Conservation (phyloP, 2,329 filamentous ascomycete genomes). For the Tolypocladium nubicola region DNA sequence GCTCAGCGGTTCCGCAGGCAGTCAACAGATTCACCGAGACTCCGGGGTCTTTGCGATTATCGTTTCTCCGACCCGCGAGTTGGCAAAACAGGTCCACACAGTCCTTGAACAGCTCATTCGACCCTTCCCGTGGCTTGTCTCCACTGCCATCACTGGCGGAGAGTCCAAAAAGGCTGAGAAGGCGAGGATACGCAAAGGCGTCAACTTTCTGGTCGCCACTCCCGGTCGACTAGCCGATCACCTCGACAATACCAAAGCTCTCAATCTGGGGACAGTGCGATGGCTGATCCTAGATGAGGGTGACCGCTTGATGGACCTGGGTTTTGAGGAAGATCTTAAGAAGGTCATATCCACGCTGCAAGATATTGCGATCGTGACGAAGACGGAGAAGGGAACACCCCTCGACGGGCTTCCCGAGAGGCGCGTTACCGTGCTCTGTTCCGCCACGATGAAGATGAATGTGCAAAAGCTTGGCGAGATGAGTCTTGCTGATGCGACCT, state of each 20-base stretch:
- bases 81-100: slow-evolving; percentile 85
- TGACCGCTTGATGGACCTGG: slow-evolving; percentile 95
- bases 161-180: slow-evolving; percentile 75
- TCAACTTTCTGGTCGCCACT: slow-evolving; percentile 93
- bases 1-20: slow-evolving; percentile 49
- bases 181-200: slow-evolving; percentile 80
- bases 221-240: slow-evolving; percentile 88
- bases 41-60: slow-evolving; percentile 90
- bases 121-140: slow-evolving; percentile 90
- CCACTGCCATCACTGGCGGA: slow-evolving; percentile 67
- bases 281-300: slow-evolving; percentile 96
- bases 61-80: slow-evolving; percentile 84
- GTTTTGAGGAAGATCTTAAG: slow-evolving; percentile 89
- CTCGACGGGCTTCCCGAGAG: slow-evolving; percentile 60
- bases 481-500: slow-evolving; percentile 83
- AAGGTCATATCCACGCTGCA: slow-evolving; percentile 76
- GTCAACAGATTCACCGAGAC: slow-evolving; percentile 59
- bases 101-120: slow-evolving; percentile 78
- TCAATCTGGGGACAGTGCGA: slow-evolving; percentile 79
- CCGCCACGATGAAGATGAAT: slow-evolving; percentile 95
- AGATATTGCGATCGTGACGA: slow-evolving; percentile 46
- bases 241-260: slow-evolving; percentile 78
- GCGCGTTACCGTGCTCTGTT: slow-evolving; percentile 82
- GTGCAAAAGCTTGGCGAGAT: slow-evolving; percentile 91
- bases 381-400: slow-evolving; percentile 45